These are phyloP conservation scores for Sclerotinia trifoliorum DNA, from an alignment of 2,329 filamentous ascomycete species.

Conservation along the genomic window DNA sequence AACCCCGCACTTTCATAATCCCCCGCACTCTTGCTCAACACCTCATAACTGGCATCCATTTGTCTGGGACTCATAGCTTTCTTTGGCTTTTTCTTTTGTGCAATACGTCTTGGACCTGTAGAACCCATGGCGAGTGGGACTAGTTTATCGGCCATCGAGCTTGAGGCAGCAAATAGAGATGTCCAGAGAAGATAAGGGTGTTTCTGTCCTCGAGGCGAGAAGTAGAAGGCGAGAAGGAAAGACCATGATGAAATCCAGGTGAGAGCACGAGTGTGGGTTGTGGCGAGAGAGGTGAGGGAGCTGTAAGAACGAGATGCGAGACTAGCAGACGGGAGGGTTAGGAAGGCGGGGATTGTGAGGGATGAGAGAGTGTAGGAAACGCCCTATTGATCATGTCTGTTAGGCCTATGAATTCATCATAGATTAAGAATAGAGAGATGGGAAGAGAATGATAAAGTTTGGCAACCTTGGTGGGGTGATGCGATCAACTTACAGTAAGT, in stretches of 20 bases:
- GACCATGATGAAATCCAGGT: constrained; percentile 67
- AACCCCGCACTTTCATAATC: constrained; percentile 52
- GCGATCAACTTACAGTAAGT: constrained; percentile 67
- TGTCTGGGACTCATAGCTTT: constrained; percentile 25
- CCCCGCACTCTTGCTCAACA: constrained; percentile 47
- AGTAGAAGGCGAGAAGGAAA: constrained; percentile 72
- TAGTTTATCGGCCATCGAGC: constrained; percentile 45
- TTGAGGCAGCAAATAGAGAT: constrained; percentile 61
- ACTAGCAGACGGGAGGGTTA: constrained; percentile 74
- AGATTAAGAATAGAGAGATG: background rate
- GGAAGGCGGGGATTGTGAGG: constrained; percentile 75
- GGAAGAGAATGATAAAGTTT: background rate
- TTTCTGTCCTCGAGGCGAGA: constrained; percentile 71
- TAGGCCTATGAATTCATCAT: background rate
- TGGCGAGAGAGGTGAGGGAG: constrained; percentile 62
- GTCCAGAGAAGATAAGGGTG: constrained; percentile 94
- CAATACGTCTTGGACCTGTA: constrained; percentile 12
- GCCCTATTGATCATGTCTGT: constrained; percentile 56
- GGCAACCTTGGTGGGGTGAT: constrained; percentile 25
- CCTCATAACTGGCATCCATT: constrained; percentile 72
- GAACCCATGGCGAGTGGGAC: constrained; percentile 25
- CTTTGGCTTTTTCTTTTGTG: constrained; percentile 33
- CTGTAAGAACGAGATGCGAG: constrained; percentile 69
- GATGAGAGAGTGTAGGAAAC: constrained; percentile 81
- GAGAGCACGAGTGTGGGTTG: constrained; percentile 64